Base-by-base conservation (phyloP, 352 stramenopile genomes). In the Aphanomyces astaci region DNA sequence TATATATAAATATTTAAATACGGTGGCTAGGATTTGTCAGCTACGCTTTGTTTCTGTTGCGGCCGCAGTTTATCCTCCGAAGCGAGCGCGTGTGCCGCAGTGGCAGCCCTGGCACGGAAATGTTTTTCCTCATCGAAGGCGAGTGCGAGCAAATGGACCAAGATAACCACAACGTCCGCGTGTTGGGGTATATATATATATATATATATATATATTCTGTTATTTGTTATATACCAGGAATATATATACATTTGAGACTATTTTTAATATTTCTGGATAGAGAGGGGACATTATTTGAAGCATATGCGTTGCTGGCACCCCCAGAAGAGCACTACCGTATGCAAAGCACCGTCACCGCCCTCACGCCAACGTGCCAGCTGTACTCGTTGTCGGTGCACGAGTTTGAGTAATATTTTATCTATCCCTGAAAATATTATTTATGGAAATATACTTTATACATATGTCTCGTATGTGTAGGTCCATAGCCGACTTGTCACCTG, bases 81-180 rank as follows among this genome's bases (percentile, higher is more conserved):
- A 78, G 76, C 24, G 86, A 94, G 66, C 89, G 83, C 32, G 80
- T 94, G 1, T 94, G 86, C 72, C 84, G 79, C 30, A 84, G 76
- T 15, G 83, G 80, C 9, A 84, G 78, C 15, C 84, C 86, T 4
- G 84, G 86, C 25, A 80, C 75, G 9, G 86, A 94, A 64, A 92
- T 89, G 71, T 94, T 88, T 67, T 94, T 94, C 49, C 73, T 94
- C 11, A 81, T 94, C 25, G 86, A 92, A 51, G 86, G 86, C 33
- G 79, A 92, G 69, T 94, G 86, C 51, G 84, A 92, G 65, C 72
- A 92, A 33, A 63, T 92, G 33, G 90, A 94, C 59, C 88, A 84
- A 3, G 66, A 80, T 51, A 87, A 82, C 1, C 74, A 76, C 17
- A 59, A 78, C 13, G 82, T 79, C 5, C 78, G 84, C 24, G 75